Conservation (phyloP, 768 basidiomycete genomes). For the Phallus indusiatus region DNA sequence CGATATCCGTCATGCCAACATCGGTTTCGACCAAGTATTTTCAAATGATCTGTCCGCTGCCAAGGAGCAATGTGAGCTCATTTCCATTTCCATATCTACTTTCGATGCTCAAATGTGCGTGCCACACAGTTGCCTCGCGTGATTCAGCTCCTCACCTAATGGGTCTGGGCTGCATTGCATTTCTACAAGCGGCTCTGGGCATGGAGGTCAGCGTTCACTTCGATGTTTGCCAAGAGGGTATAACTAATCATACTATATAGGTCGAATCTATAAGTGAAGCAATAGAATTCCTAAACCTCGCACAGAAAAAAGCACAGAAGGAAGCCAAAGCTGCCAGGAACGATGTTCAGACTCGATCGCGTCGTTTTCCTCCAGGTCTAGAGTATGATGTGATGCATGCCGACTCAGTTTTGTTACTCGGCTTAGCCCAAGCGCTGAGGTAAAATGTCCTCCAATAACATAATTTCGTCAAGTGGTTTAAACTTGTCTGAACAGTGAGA, state of each 20-base stretch:
- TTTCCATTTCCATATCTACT: not conserved
- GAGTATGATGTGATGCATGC: conserved; percentile 75
- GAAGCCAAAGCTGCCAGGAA: conserved; percentile 31
- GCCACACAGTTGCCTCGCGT: conserved; percentile 32
- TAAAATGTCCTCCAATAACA: conserved; percentile 18
- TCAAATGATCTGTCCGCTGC: conserved; percentile 55
- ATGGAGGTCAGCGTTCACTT: conserved; percentile 50
- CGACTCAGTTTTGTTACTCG: conserved; percentile 61
- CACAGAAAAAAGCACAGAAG: conserved; percentile 54
- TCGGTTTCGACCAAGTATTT: conserved; percentile 65
- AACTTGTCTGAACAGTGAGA: conserved; percentile 40
- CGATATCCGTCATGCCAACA: conserved; percentile 19
- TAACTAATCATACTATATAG: conserved; percentile 23
- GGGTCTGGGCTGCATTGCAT: conserved; percentile 62
- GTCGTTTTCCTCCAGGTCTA: conserved; percentile 48
- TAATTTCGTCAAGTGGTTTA: not conserved
- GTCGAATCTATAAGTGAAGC: conserved; percentile 57
- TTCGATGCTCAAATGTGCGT: not conserved
- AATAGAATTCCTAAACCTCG: conserved; percentile 38
- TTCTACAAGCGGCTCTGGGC: conserved; percentile 71
- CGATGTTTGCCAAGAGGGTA: not conserved
- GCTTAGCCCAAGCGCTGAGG: conserved; percentile 64
- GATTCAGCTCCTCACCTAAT: conserved; percentile 65
- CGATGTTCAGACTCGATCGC: conserved; percentile 16
- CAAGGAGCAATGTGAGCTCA: conserved; percentile 17